Evolutionary conservation across 202 grass and related monocot species (phyloP).

Genomic region (Cymbopogon flexuosus): DNA sequence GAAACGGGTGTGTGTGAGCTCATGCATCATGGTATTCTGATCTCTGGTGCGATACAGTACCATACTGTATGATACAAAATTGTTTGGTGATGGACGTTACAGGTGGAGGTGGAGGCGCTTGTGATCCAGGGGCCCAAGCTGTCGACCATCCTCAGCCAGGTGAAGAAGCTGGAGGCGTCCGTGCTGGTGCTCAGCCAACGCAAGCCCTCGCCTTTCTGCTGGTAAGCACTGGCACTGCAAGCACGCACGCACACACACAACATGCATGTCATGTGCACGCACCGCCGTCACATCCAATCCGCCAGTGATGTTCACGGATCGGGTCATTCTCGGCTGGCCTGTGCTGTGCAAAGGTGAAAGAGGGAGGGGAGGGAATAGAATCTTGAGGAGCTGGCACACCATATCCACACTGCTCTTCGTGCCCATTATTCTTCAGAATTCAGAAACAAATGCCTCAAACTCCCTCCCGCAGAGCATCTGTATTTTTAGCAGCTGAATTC

Average conservation of each 20-base stretch:
- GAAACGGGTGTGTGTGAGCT: constrained; percentile 5
- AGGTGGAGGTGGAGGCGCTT: constrained; percentile 95
- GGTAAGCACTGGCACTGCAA: constrained; percentile 37
- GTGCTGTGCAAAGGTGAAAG: neutral
- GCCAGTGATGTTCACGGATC: neutral
- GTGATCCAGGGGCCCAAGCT: constrained; percentile 81
- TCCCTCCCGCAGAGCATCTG: neutral
- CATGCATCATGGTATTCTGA: neutral
- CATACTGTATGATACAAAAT: neutral
- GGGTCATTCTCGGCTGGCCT: neutral
- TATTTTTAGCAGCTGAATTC: neutral
- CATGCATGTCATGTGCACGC: constrained; percentile 19
- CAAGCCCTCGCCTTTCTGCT: constrained; percentile 82
- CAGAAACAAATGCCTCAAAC: neutral
- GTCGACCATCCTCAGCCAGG: constrained; percentile 74
- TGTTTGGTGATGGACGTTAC: constrained; percentile 9
- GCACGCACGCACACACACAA: neutral
- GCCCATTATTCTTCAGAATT: constrained; percentile 12
- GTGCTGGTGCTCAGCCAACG: constrained; percentile 78
- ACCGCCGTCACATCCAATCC: neutral
- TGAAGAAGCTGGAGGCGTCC: constrained; percentile 90
- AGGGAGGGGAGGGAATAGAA: neutral
- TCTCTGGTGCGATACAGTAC: constrained; percentile 2
- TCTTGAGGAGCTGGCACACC: constrained; percentile 32
- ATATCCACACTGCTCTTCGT: neutral